phyloP scores from a whole-genome alignment of 441 rosid species.

The Cnidoscolus chayamansa region DNA sequence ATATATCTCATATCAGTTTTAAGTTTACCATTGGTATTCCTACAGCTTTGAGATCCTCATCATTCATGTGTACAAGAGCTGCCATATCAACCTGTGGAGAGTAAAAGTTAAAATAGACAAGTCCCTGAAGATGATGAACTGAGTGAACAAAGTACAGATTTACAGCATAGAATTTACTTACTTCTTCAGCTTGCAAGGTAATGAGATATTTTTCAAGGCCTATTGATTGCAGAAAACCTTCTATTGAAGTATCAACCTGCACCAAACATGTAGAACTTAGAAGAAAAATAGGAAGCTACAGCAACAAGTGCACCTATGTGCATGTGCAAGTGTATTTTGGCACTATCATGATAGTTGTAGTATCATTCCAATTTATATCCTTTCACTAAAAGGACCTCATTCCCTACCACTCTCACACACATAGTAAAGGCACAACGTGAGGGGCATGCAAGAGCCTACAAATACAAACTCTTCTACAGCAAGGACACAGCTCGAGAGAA shows the following conservation, averaged over 20 bases:
- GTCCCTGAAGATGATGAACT: constrained; percentile 12
- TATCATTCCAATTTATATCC: not conserved
- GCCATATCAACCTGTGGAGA: constrained; percentile 66
- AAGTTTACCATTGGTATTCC: constrained; percentile 85
- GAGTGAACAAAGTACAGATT: not conserved
- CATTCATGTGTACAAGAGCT: constrained; percentile 90
- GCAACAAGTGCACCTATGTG: not conserved
- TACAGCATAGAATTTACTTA: constrained; percentile 27
- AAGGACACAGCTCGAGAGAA: not conserved
- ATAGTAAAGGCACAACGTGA: not conserved
- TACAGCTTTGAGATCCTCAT: constrained; percentile 85
- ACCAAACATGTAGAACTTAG: constrained; percentile 29
- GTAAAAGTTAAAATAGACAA: constrained; percentile 14
- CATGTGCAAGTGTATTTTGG: not conserved
- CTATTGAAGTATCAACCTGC: constrained; percentile 72
- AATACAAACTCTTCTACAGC: not conserved
- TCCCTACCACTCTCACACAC: not conserved
- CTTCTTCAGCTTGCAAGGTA: constrained; percentile 95
- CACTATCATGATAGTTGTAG: not conserved
- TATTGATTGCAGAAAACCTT: constrained; percentile 75
- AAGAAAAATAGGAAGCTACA: constrained; percentile 12
- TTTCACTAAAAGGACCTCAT: not conserved
- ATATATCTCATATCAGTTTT: too few relatives aligned
- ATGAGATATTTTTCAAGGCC: constrained; percentile 90
- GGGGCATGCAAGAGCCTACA: not conserved